Conservation (phyloP, 2,329 filamentous ascomycete genomes). For the Aureobasidium sp. region DNA sequence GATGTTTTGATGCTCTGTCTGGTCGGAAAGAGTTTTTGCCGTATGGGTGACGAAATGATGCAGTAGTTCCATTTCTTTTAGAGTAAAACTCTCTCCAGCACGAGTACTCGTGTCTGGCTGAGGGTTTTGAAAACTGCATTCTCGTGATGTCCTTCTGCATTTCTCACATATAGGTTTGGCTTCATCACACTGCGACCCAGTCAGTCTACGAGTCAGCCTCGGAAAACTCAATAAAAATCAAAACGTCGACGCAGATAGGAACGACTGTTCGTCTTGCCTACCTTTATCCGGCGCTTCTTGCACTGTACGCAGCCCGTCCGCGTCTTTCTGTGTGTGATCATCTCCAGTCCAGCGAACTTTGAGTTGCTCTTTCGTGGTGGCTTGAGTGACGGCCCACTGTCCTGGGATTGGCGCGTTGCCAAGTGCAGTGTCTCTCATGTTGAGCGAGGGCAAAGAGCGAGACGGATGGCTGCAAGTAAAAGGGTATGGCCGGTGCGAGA, state of each 20-base stretch:
- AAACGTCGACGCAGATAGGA: not conserved
- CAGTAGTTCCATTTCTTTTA: slow-evolving; percentile 20
- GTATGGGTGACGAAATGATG: slow-evolving; percentile 21
- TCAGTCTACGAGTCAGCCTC: not conserved
- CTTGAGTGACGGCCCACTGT: slow-evolving; percentile 4
- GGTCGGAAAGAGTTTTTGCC: not conserved
- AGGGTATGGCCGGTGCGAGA: slow-evolving; percentile 12
- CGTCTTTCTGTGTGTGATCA: slow-evolving; percentile 21
- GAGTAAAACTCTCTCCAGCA: slow-evolving; percentile 8
- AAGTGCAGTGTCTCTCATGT: slow-evolving; percentile 9
- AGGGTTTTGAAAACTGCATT: slow-evolving; percentile 13
- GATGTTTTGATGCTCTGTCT: slow-evolving; percentile 12
- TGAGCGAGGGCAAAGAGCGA: not conserved
- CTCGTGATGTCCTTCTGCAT: slow-evolving; percentile 19
- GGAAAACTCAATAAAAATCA: not conserved
- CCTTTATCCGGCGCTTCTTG: slow-evolving; percentile 23
- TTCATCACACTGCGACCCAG: slow-evolving; percentile 17
- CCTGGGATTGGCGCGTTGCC: slow-evolving; percentile 5
- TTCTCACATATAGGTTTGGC: slow-evolving; percentile 17
- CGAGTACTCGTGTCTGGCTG: slow-evolving; percentile 4
- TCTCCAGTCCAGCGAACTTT: not conserved
- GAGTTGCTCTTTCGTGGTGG: not conserved
- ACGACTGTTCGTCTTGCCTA: not conserved
- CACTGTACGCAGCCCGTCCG: slow-evolving; percentile 20
- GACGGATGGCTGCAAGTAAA: slow-evolving; percentile 4